Evolutionary conservation across 108 stramenopile genomes (phyloP).

Genomic region (Cyclotella kingstonii): DNA sequence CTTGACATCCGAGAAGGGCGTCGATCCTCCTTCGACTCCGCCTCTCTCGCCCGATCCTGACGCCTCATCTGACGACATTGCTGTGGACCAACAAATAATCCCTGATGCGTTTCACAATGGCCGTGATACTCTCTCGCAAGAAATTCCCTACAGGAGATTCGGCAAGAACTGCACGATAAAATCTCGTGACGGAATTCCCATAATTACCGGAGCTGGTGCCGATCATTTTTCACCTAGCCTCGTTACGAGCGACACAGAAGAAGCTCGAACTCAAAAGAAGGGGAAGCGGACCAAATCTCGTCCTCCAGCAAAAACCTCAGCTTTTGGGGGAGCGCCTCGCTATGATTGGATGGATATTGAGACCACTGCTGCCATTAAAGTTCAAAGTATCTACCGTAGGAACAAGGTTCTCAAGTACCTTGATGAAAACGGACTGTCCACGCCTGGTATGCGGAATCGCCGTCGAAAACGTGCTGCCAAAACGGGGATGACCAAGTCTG

Average conservation of each 20-base stretch:
- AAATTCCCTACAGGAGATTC: conserved; percentile 13
- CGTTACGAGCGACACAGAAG: conserved; percentile 19
- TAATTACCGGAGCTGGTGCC: conserved; percentile 31
- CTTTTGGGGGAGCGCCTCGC: conserved; percentile 74
- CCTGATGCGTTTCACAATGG: background rate
- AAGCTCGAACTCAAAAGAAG: conserved; percentile 17
- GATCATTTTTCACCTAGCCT: conserved; percentile 35
- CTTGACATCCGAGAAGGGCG: background rate
- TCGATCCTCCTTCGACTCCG: background rate
- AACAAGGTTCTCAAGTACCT: conserved; percentile 47
- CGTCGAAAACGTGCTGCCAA: conserved; percentile 51
- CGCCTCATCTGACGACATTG: conserved; percentile 11
- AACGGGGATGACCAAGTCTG: conserved; percentile 15
- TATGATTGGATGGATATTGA: conserved; percentile 92
- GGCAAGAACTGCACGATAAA: conserved; percentile 19
- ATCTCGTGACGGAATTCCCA: conserved; percentile 40
- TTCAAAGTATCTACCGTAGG: conserved; percentile 70
- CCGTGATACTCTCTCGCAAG: too few species aligned
- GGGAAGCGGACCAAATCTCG: conserved; percentile 32
- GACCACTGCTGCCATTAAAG: conserved; percentile 67
- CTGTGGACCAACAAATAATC: background rate
- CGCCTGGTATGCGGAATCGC: conserved; percentile 67
- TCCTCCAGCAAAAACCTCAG: conserved; percentile 59
- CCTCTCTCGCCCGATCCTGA: conserved; percentile 18
- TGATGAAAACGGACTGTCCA: conserved; percentile 54